A percentile compares a stretch with the other conserved stretches of the same genome.
These are phyloP conservation scores for Choiromyces venosus DNA, from an alignment of 495 filamentous ascomycete species.

Conservation along the genomic window DNA sequence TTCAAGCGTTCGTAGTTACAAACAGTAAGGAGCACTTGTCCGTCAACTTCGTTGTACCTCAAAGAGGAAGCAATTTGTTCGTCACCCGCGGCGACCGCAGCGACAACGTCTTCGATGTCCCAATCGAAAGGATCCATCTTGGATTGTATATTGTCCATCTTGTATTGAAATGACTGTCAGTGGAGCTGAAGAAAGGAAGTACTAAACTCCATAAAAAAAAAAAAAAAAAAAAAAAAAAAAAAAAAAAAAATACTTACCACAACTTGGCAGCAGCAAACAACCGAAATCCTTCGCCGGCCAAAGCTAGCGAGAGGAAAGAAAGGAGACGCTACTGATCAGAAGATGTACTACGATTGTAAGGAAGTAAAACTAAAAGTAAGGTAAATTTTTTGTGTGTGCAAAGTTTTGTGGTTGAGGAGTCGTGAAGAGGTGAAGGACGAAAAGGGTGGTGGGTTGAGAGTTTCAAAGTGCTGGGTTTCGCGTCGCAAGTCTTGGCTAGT, in stretches of 20 bases:
- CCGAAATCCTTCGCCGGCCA: not conserved
- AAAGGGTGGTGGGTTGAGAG: not conserved
- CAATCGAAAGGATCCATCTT: slow-evolving; percentile 30
- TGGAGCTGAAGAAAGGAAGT: too few relatives aligned
- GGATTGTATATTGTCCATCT: not conserved
- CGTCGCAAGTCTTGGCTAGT: not conserved
- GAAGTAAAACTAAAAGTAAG: not conserved
- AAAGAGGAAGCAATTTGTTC: slow-evolving; percentile 12
- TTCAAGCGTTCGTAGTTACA: slow-evolving; percentile 30
- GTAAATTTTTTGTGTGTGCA: not conserved
- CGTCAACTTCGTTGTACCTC: slow-evolving; percentile 28
- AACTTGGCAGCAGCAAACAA: not conserved
- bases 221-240: not conserved
- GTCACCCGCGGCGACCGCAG: slow-evolving; percentile 4
- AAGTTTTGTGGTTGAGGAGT: not conserved
- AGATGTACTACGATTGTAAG: not conserved
- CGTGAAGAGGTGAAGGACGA: not conserved
- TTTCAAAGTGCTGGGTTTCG: not conserved
- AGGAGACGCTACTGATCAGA: not conserved
- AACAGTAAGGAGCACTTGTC: slow-evolving; percentile 27
- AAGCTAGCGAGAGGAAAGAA: not conserved
- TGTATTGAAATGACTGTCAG: not conserved
- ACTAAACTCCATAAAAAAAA: not conserved
- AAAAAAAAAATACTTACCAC: not conserved
- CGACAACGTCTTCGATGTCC: slow-evolving; percentile 9